A percentile compares a stretch with the other conserved stretches of the same genome.
phyloP scores from a whole-genome alignment of 2,329 filamentous ascomycete genomes.

The Colletotrichum falcatum region DNA sequence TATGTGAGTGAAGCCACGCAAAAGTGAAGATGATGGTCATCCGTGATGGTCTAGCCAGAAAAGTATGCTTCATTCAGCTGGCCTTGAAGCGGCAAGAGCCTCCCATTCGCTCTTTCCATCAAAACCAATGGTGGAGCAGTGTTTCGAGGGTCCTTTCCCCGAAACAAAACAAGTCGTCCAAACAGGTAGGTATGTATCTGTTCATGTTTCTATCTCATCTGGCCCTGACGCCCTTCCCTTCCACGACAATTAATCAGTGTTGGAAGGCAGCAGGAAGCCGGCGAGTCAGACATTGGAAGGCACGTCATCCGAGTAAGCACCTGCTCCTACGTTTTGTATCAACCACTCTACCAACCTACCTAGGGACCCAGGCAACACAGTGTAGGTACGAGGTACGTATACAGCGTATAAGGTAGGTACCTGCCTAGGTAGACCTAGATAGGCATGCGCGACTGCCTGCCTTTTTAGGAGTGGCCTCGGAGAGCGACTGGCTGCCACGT shows the following conservation, averaged over 20 bases:
- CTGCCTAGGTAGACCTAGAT: background rate
- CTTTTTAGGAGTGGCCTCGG: slow-evolving; percentile 5
- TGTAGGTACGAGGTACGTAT: too few species aligned
- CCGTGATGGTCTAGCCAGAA: background rate
- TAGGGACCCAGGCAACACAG: too few species aligned
- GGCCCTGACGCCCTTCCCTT: too few species aligned
- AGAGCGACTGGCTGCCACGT: slow-evolving; percentile 6
- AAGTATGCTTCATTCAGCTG: slow-evolving; percentile 26
- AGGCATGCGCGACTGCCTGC: slow-evolving; percentile 16
- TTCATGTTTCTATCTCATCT: background rate
- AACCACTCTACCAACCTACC: background rate
- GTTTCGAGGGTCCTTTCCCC: background rate
- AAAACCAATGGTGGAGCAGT: background rate
- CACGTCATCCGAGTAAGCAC: background rate
- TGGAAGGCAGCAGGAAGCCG: background rate
- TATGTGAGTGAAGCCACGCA: background rate
- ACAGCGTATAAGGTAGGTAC: background rate
- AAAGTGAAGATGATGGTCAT: background rate
- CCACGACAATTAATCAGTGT: background rate
- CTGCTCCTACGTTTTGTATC: background rate
- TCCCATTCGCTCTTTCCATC: slow-evolving; percentile 13
- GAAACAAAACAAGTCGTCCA: background rate
- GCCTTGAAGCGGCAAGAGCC: background rate
- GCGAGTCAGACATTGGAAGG: slow-evolving; percentile 1
- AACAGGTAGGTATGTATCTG: background rate